Evolutionary conservation across 192 early-diverging fungal genomes (phyloP).

Genomic region (Gigaspora rosea): DNA sequence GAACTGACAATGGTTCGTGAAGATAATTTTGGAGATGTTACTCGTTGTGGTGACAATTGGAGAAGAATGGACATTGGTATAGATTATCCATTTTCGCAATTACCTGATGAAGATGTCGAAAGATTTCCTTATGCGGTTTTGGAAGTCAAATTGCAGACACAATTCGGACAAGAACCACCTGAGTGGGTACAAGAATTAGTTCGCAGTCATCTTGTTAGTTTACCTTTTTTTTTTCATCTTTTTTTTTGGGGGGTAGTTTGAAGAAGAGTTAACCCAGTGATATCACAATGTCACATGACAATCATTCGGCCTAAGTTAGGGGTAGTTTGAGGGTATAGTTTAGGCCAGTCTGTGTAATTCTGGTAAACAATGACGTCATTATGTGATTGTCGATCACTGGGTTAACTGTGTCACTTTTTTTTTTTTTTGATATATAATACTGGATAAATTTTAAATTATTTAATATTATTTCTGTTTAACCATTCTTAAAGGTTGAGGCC

Average conservation of each 20-base stretch:
- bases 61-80: constrained; percentile 90
- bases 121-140: constrained; percentile 96
- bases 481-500: constrained; percentile 63
- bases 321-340: no score
- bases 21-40: constrained; percentile 76
- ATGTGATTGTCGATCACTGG: no score
- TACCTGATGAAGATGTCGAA: constrained; percentile 81
- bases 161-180: constrained; percentile 86
- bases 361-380: no score
- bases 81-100: constrained; percentile 88
- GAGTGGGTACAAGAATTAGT: constrained; percentile 93
- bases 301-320: no score
- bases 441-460: no score
- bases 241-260: no score
- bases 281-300: not conserved
- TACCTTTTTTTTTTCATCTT: not conserved
- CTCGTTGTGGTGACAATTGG: constrained; percentile 89
- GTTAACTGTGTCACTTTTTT: no score
- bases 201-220: constrained; percentile 72
- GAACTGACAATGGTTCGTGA: constrained; percentile 96
- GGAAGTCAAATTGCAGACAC: constrained; percentile 97
- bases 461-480: not conserved
- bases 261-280: no score
- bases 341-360: no score
- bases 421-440: no score